Evolutionary conservation across 345 rosid genomes (phyloP), one percentile per base, ranked within the genome.

Genomic region (Mallotus nudiflorus): DNA sequence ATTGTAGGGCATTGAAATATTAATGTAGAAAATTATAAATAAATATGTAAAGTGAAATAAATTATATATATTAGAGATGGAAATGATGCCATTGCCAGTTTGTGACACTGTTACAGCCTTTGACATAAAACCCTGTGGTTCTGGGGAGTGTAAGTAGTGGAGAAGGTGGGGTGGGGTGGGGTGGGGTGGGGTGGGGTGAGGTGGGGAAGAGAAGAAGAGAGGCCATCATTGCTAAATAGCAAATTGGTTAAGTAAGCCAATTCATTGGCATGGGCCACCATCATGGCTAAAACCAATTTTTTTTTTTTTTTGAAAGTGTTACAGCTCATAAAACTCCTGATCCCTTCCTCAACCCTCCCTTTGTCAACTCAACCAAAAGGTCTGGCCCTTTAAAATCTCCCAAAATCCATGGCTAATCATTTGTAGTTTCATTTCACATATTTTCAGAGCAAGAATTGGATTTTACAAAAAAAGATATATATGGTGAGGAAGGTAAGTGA

Each of bases 391-490:
- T 46, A 9, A 55, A 35, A 75, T 71, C 78, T 54, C 77, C 71
- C 81, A 67, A 71, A 81, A 71, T 76, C 74, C 66, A 68, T 72
- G 73, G 76, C 78, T 78, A 76, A 81, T 81, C 80, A 81, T 78
- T 76, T 81, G 78, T 70, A 52, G 9, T 42, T 8, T 42, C 37
- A 42, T 59, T 73, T 80, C 66, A 13, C 61, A 65, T 9, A 63
- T 46, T 57, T 54, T 35, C 3, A 19, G 42, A 9, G 12, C 22
- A 68, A 29, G 18, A 27, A n/a, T 22, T 14, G 37, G 54, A 33
- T 75, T 29, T 54, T 31, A 22, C n/a, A 18, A 46, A 62, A 37
- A 51, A 13, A 4, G 0, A 4, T 0, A 2, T 13, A 42, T 0
- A 3, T 19, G 24, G 33, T 18, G 27, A 46, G 27, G 24, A 46